Percentiles rank a stretch among this genome's conserved stretches.
These are phyloP conservation scores for Neopestalotiopsis sp. DNA, from an alignment of 2,329 filamentous ascomycete genomes.

Conservation along the genomic window DNA sequence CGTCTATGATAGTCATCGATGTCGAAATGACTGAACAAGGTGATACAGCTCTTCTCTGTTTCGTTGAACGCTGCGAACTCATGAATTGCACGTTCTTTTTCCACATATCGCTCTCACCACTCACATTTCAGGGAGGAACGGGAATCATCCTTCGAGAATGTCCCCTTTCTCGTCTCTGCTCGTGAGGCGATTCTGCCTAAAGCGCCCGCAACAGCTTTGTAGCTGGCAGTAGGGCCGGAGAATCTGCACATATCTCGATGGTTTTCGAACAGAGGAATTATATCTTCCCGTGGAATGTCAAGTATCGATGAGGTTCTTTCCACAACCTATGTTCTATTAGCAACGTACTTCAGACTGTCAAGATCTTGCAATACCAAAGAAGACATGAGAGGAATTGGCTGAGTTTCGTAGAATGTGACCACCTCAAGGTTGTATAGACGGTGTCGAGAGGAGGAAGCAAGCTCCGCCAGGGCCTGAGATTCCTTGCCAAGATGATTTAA, in stretches of 20 bases:
- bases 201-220: conserved; percentile 6
- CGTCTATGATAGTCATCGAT: conserved; percentile 35
- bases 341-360: neutral
- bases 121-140: conserved; percentile 7
- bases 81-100: neutral
- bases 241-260: conserved; percentile 18
- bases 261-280: conserved; percentile 17
- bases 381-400: conserved; percentile 22
- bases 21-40: conserved; percentile 37
- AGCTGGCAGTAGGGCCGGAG: conserved; percentile 1
- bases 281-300: conserved; percentile 8
- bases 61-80: conserved; percentile 36
- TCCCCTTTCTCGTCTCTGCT: neutral
- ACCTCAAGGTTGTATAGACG: conserved; percentile 25
- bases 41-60: conserved; percentile 38
- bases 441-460: conserved; percentile 25
- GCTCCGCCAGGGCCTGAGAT: conserved; percentile 25
- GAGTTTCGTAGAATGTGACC: conserved; percentile 30
- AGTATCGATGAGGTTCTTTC: conserved; percentile 19
- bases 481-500: conserved; percentile 25
- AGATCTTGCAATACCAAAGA: conserved; percentile 20
- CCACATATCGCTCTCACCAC: neutral
- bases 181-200: neutral
- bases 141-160: neutral
- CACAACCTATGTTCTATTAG: conserved; percentile 30